A percentile compares a stretch with the other conserved stretches of the same genome.
Evolutionary conservation across 2,329 filamentous ascomycete species (phyloP).

Genomic region (Colletotrichum sp.): DNA sequence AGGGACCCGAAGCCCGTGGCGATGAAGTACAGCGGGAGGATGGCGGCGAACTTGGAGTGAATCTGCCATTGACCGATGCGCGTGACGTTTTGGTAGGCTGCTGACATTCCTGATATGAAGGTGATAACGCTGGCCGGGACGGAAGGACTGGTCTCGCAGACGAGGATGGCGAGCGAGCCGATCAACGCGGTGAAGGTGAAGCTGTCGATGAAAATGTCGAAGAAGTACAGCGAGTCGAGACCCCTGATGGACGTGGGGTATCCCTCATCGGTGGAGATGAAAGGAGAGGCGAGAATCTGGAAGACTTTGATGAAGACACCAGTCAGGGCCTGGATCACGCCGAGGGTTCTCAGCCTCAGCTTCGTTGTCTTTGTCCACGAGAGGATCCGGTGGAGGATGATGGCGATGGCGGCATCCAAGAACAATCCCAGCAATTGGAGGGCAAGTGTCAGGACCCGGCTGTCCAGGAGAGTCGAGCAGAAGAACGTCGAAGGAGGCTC

Average conservation of each 20-base stretch:
- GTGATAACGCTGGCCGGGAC: constrained; percentile 47
- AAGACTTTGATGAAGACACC: constrained; percentile 42
- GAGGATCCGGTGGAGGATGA: constrained; percentile 57
- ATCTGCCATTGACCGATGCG: constrained; percentile 52
- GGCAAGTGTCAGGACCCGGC: constrained; percentile 36
- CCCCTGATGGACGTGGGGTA: constrained; percentile 28
- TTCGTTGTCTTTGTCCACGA: constrained; percentile 55
- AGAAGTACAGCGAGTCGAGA: constrained; percentile 50
- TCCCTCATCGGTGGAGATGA: constrained; percentile 25
- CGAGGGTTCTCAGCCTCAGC: constrained; percentile 49
- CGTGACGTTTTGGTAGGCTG: constrained; percentile 38
- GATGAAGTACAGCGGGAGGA: constrained; percentile 44
- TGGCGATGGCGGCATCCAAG: constrained; percentile 50
- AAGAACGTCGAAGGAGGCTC: constrained; percentile 53
- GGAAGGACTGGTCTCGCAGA: constrained; percentile 51
- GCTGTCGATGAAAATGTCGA: constrained; percentile 55
- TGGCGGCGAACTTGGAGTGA: constrained; percentile 35
- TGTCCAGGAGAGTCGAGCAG: constrained; percentile 51
- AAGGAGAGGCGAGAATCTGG: constrained; percentile 37
- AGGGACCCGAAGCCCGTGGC: constrained; percentile 47
- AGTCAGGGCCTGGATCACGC: constrained; percentile 45
- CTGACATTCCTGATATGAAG: constrained; percentile 44
- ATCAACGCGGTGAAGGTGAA: constrained; percentile 47
- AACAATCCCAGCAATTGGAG: constrained; percentile 50
- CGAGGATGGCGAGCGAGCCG: constrained; percentile 49